Evolutionary conservation across 345 rosid genomes (phyloP), one percentile per base, ranked within the genome.

Genomic region (Psidium guajava): DNA sequence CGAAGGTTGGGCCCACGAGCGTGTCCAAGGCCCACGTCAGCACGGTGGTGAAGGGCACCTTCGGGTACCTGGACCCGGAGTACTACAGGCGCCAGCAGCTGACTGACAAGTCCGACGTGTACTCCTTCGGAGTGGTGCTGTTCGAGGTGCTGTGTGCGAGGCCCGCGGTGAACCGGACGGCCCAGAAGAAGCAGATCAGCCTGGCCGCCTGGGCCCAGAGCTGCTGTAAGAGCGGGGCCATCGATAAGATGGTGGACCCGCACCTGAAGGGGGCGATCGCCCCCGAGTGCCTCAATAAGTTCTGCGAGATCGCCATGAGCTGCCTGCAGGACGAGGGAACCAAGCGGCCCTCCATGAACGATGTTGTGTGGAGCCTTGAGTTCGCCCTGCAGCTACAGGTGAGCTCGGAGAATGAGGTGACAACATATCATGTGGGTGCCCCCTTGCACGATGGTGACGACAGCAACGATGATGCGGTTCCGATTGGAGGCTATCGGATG

Each of bases 261-360:
- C 28, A 83, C 15, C 54, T 89, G 83, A 85, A 27, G 28, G 87
- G 86, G 10, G 5, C 82, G 86, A 85, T 89, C 47, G 86, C 87
- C 2, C 85, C 85, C 1, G 83, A 22, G 85, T 89, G 87, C 75
- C 50, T 93, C 88, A 90, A 86, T 52, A 53, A 53, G 21, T 16
- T 53, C 55, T 53, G 55, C 21, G 55, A 92, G 86, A 86, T 91
- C 27, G 92, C 91, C 21, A 24, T 85, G 13, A 83, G 90, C 75
- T 92, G 95, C 86, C 55, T 91, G 86, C 74, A 75, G 27, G 90
- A 83, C 1, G 83, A 86, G 5, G 92, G 93, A 21, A 80, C n/a
- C 5, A 55, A 82, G 58, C 85, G 93, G 40, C 93, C 93, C 21
- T 86, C 91, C 1, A 90, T 91, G 92, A 90, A 86, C 84, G 93